Percentiles rank a stretch among this genome's conserved stretches.
Conservation (phyloP, 208 protist species). For the Leishmania mexicana region DNA sequence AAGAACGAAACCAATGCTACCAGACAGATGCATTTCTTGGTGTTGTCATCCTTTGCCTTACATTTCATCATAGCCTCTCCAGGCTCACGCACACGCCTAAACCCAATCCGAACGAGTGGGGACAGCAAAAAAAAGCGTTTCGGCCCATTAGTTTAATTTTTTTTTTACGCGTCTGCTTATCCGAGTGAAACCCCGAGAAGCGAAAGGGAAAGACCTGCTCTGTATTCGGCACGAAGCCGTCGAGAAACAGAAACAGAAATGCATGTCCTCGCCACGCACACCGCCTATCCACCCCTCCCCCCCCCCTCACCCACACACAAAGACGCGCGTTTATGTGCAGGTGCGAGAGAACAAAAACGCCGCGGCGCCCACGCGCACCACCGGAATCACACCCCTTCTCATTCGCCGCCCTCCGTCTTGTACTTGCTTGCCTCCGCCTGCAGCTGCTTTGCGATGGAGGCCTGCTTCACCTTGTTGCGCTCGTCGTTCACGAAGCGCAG, state of each 20-base stretch:
- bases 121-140: not conserved
- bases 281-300: not conserved
- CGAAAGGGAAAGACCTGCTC: not conserved
- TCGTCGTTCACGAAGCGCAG: constrained; percentile 73
- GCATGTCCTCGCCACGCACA: not conserved
- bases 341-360: not conserved
- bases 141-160: not conserved
- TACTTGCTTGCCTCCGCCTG: constrained; percentile 20
- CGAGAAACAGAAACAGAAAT: not conserved
- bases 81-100: not conserved
- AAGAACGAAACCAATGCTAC: not conserved
- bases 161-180: not conserved
- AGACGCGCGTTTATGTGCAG: not conserved
- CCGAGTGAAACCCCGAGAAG: constrained; percentile 11
- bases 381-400: not conserved
- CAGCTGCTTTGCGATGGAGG: constrained; percentile 42
- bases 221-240: not conserved
- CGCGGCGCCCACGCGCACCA: not conserved
- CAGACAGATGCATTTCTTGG: not conserved
- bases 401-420: not conserved
- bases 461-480: constrained; percentile 60
- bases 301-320: not conserved
- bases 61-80: not conserved
- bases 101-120: not conserved
- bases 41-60: not conserved